Evolutionary conservation across 306 rosid genomes (phyloP), one percentile per base, ranked within the genome.

Genomic region (Hippophae tibetana): DNA sequence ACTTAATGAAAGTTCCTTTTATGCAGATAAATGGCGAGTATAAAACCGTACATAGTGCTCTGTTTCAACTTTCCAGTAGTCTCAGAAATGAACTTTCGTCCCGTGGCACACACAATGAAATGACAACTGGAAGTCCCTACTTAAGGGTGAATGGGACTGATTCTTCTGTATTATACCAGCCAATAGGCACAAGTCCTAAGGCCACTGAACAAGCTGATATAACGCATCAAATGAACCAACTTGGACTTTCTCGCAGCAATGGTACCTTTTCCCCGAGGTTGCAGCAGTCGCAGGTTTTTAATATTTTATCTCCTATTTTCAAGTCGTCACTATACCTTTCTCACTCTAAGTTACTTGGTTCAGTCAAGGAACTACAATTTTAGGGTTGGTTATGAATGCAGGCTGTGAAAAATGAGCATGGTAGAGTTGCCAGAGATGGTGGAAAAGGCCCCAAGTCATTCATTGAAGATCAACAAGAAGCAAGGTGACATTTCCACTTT

Each of bases 1-100:
- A 49, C 46, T 61, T 56, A 63, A 60, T 73, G 62, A 54, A 64
- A 25, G n/a, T 55, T 14, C 38, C 10, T 7, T 70, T 58, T 46
- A 40, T 67, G 79, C 86, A 83, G 86, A 83, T 83, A 14, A 72
- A 74, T 52, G 86, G 89, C 55, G 77, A 61, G 58, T 72, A 72
- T 65, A 53, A n/a, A 67, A 74, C 67, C 56, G 89, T 83, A 56
- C 70, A 70, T 56, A 62, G 67, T 65, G 89, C 86, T 23, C 57
- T 83, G n/a, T 42, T 66, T 64, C 71, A 67, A 61, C 69, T 83
- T 63, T 80, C 89, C 56, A 6, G 72, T 66, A 52, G 56, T 58
- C 60, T 83, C 48, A 83, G 86, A 76, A 76, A 70, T 43, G 58
- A 72, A 60, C 44, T 75, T 65, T 71, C 54, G 62, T 50, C 72